Percentiles rank a stretch among this genome's conserved stretches.
These are phyloP conservation scores for Fonsecaea pedrosoi DNA, from an alignment of 2,329 filamentous ascomycete genomes.

Conservation along the genomic window DNA sequence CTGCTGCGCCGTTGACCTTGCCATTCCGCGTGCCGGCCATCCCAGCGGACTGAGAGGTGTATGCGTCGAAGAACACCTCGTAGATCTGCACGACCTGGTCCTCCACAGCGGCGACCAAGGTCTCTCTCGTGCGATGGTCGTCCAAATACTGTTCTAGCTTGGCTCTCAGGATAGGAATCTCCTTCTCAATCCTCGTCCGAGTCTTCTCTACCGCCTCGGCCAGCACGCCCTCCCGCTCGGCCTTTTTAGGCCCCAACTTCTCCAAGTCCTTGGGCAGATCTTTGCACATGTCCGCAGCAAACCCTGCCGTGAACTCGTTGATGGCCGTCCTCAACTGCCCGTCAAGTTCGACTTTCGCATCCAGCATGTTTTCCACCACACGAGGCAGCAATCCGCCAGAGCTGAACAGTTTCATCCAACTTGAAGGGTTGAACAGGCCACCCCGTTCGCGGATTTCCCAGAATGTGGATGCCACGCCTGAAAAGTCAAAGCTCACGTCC, in stretches of 20 bases:
- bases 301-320: slow-evolving; percentile 69
- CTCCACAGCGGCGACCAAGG: slow-evolving; percentile 69
- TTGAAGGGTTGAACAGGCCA: slow-evolving; percentile 69
- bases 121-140: slow-evolving; percentile 69
- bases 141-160: slow-evolving; percentile 69
- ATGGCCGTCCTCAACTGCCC: slow-evolving; percentile 67
- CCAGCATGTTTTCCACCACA: slow-evolving; percentile 74
- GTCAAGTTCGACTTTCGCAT: slow-evolving; percentile 72
- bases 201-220: slow-evolving; percentile 56
- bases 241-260: slow-evolving; percentile 41
- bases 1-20: slow-evolving; percentile 41
- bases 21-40: slow-evolving; percentile 41
- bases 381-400: slow-evolving; percentile 64
- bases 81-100: slow-evolving; percentile 68
- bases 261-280: slow-evolving; percentile 41
- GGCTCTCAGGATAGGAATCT: slow-evolving; percentile 61
- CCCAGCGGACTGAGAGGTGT: slow-evolving; percentile 42
- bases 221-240: slow-evolving; percentile 47
- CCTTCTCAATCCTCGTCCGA: slow-evolving; percentile 62
- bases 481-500: slow-evolving; percentile 71
- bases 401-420: slow-evolving; percentile 65
- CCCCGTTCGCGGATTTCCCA: slow-evolving; percentile 71
- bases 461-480: slow-evolving; percentile 69
- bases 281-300: slow-evolving; percentile 63
- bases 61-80: slow-evolving; percentile 67